Evolutionary conservation across 495 filamentous ascomycete species (phyloP), one percentile per base, ranked within the genome.

Genomic region (Aspergillus conjunctus): DNA sequence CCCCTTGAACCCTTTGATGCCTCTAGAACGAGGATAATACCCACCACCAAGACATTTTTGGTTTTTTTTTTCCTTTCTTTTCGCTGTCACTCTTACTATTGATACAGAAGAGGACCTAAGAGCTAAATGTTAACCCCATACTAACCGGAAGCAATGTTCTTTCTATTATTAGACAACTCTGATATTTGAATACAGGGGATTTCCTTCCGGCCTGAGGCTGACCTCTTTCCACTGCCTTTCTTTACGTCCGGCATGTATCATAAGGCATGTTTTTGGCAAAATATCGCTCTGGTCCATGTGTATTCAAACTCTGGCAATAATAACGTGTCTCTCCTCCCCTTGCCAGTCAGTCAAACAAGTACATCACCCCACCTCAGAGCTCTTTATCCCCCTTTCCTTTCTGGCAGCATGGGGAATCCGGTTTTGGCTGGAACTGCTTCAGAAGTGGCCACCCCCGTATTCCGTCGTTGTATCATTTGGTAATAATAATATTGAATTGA

Each of bases 311-410:
- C 55, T 33, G 31, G 30, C 32, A 26, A 26, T 26, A 26, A 26
- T 39, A 60, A 33, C 34, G 48, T 59, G 57, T 60, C 37, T 45
- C 49, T 52, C 50, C 22, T 50, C 34, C 58, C 58, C 58, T 60
- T 34, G 53, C 21, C 15, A 44, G 20, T 17, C 48, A 15, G 31
- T 17, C 48, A 22, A 15, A 37, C 1, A n/a, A 7, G 45, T 31
- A 50, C 44, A 44, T 14, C 56, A 51, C 56, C 58, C 58, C 58
- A 49, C 58, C 37, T 53, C 37, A 49, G 21, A n/a, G 34, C 22
- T 18, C 31, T 45, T 48, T 46, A 21, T n/a, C 17, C 32, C 52
- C 52, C 32, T 41, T 41, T 30, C 52, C 52, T 32, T 54, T 54
- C 32, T 15, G 20, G 14, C 39, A 26, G 26, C 39, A 8, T 21